Evolutionary conservation across 129 eudicot genomes (phyloP), one percentile per base, ranked within the genome.

Genomic region (Chrysanthemum makinoi): DNA sequence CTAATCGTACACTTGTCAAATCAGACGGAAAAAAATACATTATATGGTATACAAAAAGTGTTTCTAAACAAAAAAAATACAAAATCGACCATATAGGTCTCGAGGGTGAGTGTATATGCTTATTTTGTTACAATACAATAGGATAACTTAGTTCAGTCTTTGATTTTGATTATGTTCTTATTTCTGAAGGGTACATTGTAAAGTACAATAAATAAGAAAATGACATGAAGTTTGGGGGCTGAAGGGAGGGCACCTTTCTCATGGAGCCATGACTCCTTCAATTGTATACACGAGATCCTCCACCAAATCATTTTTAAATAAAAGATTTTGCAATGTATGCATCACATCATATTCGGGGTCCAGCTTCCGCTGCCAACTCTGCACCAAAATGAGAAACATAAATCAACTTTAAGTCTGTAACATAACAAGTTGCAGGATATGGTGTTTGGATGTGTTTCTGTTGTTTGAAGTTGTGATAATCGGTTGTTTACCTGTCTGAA

Each of bases 311-410:
- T 71, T 87, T 79, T 89, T 94, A 74, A 94, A 90, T 57, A 94
- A 77, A 78, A 94, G 73, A 46, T 79, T 73, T 66, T 82, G 88
- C 87, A 94, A 70, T 30, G 98, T 86, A 26, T 86, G 80, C 86
- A 94, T 76, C 64, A 83, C 93, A 49, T 94, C 90, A 72, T 89
- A 94, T 33, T 86, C 97, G 1, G 98, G 97, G 66, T 94, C 98
- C 35, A 94, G 90, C 72, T 94, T 94, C 79, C 93, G 65, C 65
- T 94, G 98, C 98, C 98, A 94, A 22, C 98, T 90, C 98, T 94
- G 77, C 75, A 83, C 17, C 22, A 52, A 24, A 62, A 33, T 12
- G 35, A 33, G 15, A 11, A 68, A 61, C 8, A 9, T n/a, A 64
- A 64, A 64, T 0, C 9, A 35, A 6, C 46, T 7, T 1, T 22